These are phyloP conservation scores for Leucosporidium scottii DNA, from an alignment of 768 basidiomycete genomes.

Conservation along the genomic window DNA sequence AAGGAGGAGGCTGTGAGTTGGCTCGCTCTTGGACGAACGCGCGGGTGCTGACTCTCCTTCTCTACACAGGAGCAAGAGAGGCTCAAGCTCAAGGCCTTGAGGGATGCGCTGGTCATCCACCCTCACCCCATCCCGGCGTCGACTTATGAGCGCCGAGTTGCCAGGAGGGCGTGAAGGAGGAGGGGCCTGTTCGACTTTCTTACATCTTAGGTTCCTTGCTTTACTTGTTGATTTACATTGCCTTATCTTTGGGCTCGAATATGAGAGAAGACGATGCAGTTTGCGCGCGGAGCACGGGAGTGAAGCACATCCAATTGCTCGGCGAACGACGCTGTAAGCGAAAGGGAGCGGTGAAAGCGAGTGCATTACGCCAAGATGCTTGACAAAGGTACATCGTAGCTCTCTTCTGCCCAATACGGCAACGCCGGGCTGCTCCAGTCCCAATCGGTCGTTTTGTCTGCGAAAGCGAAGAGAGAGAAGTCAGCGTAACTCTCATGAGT, in stretches of 20 bases:
- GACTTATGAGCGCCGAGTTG: not conserved
- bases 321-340: not conserved
- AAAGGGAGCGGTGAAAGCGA: not conserved
- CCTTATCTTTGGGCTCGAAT: too few relatives aligned
- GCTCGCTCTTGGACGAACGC: not conserved
- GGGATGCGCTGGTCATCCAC: not conserved
- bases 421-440: conserved; percentile 66
- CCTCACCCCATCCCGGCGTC: not conserved
- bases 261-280: not conserved
- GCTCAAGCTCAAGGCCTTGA: conserved; percentile 1
- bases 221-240: too few relatives aligned
- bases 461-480: not conserved
- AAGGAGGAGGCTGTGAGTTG: not conserved
- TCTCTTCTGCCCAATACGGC: conserved; percentile 71
- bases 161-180: too few relatives aligned
- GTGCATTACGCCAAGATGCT: not conserved
- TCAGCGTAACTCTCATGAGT: not conserved
- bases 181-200: too few relatives aligned
- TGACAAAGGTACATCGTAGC: conserved; percentile 35
- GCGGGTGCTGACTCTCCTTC: not conserved
- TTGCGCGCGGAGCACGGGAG: not conserved
- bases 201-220: too few relatives aligned
- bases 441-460: conserved; percentile 68
- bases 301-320: too few relatives aligned
- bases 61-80: not conserved